Evolutionary conservation across 2,329 filamentous ascomycete species (phyloP).

Genomic region (Phialophora tarda): DNA sequence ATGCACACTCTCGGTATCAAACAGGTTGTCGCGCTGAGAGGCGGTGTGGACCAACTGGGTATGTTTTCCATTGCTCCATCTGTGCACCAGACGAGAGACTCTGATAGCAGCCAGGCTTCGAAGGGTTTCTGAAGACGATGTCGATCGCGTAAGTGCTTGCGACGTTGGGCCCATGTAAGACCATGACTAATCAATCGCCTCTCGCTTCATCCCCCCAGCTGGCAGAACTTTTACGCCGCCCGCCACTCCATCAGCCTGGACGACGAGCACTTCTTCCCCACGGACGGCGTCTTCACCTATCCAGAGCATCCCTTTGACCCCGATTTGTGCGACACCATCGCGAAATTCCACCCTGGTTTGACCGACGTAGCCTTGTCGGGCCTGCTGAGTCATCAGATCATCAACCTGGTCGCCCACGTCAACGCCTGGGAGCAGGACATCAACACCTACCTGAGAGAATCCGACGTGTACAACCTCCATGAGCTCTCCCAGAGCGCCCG

Average conservation of each 20-base stretch:
- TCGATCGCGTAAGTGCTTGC: constrained; percentile 23
- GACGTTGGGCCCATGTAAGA: constrained; percentile 14
- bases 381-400: constrained; percentile 29
- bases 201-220: constrained; percentile 14
- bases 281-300: constrained; percentile 24
- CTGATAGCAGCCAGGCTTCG: constrained; percentile 24
- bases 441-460: constrained; percentile 17
- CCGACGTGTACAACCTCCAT: constrained; percentile 20
- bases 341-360: constrained; percentile 19
- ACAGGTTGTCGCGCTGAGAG: constrained; percentile 24
- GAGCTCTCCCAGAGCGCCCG: constrained; percentile 19
- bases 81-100: background rate
- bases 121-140: constrained; percentile 26
- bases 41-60: constrained; percentile 24
- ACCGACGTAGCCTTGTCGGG: constrained; percentile 27
- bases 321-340: constrained; percentile 22
- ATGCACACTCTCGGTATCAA: constrained; percentile 30
- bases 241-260: constrained; percentile 18
- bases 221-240: constrained; percentile 27
- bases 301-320: constrained; percentile 30
- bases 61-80: background rate
- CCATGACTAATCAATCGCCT: constrained; percentile 21
- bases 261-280: constrained; percentile 19
- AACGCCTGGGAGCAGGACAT: constrained; percentile 24
- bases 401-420: constrained; percentile 23